These are phyloP conservation scores for Umbellularia californica DNA, from an alignment of 164 flowering plant species.

Conservation along the genomic window DNA sequence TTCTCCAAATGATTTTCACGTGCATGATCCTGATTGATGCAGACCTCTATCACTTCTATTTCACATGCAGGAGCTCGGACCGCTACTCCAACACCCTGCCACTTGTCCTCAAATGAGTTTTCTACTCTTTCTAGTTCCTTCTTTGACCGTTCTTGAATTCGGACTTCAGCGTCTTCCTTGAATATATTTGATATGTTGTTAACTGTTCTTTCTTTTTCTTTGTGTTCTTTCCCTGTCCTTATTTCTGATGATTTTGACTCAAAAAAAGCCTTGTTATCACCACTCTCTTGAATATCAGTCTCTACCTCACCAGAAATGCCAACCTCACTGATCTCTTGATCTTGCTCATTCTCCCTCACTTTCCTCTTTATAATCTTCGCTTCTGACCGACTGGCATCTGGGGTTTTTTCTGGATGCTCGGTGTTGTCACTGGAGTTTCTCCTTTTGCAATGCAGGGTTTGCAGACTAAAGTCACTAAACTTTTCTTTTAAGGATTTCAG, in stretches of 20 bases:
- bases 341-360: slow-evolving; percentile 33
- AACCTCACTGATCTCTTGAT: slow-evolving; percentile 12
- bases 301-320: slow-evolving; percentile 20
- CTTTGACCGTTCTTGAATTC: not conserved
- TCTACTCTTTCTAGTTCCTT: slow-evolving; percentile 21
- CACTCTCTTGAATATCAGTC: slow-evolving; percentile 2
- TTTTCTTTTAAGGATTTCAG: slow-evolving; percentile 45
- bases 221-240: not conserved
- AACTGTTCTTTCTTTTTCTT: not conserved
- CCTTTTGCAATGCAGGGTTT: slow-evolving; percentile 20
- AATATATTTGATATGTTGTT: not conserved
- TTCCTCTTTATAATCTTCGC: slow-evolving; percentile 46
- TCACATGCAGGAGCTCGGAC: slow-evolving; percentile 39
- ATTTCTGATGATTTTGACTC: not conserved
- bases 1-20: slow-evolving; percentile 11
- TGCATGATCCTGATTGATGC: slow-evolving; percentile 16
- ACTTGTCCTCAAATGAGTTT: slow-evolving; percentile 12
- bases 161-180: not conserved
- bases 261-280: not conserved
- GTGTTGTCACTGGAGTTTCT: slow-evolving; percentile 19
- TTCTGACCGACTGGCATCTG: slow-evolving; percentile 38
- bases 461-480: slow-evolving; percentile 11
- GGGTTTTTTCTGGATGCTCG: slow-evolving; percentile 16
- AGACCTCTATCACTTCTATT: slow-evolving; percentile 27
- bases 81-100: slow-evolving; percentile 16